Evolutionary conservation across 768 basidiomycete genomes (phyloP).

Genomic region (Hortiboletus campestris): DNA sequence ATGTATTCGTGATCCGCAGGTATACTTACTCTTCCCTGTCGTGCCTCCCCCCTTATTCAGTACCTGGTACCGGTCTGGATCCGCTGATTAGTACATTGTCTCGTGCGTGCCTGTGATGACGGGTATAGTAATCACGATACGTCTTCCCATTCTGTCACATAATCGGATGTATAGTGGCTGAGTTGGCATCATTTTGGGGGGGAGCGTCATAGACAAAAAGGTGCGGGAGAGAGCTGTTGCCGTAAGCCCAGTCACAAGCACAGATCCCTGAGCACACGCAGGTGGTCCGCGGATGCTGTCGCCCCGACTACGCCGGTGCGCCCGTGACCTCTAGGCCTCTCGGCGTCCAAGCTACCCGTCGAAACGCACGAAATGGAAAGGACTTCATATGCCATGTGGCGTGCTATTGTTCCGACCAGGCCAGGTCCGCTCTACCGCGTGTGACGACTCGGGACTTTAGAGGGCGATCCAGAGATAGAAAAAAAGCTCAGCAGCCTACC

Average conservation of each 20-base stretch:
- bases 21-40: neutral
- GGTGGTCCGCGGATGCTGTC: neutral
- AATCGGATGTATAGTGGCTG: too few relatives aligned
- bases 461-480: neutral
- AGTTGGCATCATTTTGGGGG: neutral
- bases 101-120: neutral
- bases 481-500: neutral
- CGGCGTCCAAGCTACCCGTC: neutral
- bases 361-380: neutral
- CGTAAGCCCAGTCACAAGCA: neutral
- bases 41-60: neutral
- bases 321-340: neutral
- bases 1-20: neutral
- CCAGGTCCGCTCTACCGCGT: neutral
- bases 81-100: neutral
- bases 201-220: neutral
- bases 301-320: neutral
- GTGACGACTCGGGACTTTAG: neutral
- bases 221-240: neutral
- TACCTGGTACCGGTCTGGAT: neutral
- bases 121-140: neutral
- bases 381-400: neutral
- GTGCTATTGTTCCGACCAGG: neutral
- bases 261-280: neutral
- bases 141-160: neutral